Evolutionary conservation across 257 asterid species (phyloP).

Genomic region (Solanum tarapatanum): DNA sequence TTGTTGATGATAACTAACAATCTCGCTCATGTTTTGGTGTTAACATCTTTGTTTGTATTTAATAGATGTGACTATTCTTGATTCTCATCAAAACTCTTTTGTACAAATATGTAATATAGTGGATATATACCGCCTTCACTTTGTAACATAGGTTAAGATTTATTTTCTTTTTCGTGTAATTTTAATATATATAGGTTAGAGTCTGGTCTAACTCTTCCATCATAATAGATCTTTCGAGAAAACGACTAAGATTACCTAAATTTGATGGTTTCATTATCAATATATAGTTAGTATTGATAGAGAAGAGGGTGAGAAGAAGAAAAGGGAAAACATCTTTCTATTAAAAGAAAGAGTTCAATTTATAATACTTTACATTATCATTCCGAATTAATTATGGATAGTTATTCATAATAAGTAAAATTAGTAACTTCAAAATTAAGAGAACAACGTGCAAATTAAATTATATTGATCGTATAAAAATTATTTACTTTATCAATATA

Average conservation of each 20-base stretch:
- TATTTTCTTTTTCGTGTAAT: too few species aligned
- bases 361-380: neutral
- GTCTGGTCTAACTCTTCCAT: neutral
- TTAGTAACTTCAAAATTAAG: neutral
- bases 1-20: too few species aligned
- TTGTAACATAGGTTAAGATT: too few species aligned
- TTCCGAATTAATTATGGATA: neutral
- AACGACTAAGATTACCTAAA: neutral
- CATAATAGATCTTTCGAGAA: neutral
- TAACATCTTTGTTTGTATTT: too few species aligned
- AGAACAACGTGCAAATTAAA: neutral
- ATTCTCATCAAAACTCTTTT: too few species aligned
- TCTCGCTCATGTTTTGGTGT: too few species aligned
- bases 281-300: neutral
- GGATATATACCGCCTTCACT: too few species aligned
- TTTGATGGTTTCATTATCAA: neutral
- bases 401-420: neutral
- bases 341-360: neutral
- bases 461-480: neutral
- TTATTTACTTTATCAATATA: neutral
- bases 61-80: too few species aligned
- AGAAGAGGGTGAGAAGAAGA: neutral
- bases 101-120: too few species aligned
- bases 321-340: neutral
- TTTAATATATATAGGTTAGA: too few species aligned